Conservation (phyloP, 768 basidiomycete species). For the Saitozyma podzolica region DNA sequence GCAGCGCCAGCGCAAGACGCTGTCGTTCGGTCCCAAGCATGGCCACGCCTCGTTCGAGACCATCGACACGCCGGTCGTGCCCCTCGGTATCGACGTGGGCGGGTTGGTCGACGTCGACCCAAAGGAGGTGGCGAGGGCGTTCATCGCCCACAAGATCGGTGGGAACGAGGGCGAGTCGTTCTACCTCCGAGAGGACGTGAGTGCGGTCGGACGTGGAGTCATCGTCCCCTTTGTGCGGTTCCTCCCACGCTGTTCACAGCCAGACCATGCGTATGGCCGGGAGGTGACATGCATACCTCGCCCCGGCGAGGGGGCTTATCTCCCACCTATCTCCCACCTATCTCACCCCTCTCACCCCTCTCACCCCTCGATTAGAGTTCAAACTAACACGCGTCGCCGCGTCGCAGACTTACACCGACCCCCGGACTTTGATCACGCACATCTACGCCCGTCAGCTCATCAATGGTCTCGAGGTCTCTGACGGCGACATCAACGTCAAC, state of each 20-base stretch:
- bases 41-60: slow-evolving; percentile 62
- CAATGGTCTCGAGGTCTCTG: slow-evolving; percentile 81
- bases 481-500: slow-evolving; percentile 92
- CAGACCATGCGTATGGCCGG: too few relatives aligned
- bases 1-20: slow-evolving; percentile 68
- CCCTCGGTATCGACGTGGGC: slow-evolving; percentile 7
- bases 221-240: neutral
- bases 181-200: slow-evolving; percentile 52
- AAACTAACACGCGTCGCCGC: slow-evolving; percentile 1
- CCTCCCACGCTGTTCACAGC: too few relatives aligned
- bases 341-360: too few relatives aligned
- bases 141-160: slow-evolving; percentile 28
- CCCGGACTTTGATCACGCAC: slow-evolving; percentile 80
- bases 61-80: slow-evolving; percentile 20
- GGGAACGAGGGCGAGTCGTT: slow-evolving; percentile 36
- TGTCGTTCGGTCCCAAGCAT: slow-evolving; percentile 81
- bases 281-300: too few relatives aligned
- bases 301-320: too few relatives aligned
- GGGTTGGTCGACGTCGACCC: slow-evolving; percentile 20
- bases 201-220: slow-evolving; percentile 3
- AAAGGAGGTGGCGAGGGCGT: slow-evolving; percentile 30
- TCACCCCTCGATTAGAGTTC: neutral
- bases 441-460: slow-evolving; percentile 82
- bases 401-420: slow-evolving; percentile 68
- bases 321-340: too few relatives aligned